Base-by-base conservation (phyloP, 176 grass and related monocot species). In the Phyllostachys edulis region DNA sequence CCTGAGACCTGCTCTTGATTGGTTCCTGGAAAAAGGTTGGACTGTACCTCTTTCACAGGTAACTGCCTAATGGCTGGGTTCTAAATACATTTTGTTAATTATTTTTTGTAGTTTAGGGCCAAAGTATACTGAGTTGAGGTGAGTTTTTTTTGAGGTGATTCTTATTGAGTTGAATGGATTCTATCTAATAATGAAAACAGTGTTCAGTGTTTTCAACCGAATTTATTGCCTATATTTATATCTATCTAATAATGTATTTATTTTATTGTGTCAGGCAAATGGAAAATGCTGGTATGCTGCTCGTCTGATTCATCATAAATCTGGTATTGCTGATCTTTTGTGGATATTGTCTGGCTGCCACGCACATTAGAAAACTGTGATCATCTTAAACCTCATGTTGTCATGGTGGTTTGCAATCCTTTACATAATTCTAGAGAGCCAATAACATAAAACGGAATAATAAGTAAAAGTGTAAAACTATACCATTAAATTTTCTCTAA, bases 1-100 rank as follows among this genome's bases (percentile, higher is more conserved):
- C 20, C 29, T 90, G 59, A 90, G 88, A 73, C 88, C 88, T 56
- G 76, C 79, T 13, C 88, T 90, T 78, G 73, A 90, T 49, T 90
- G 88, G 84, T 86, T 47, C 75, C 80, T 90, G 42, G 7, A 7
- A 73, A 46, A 60, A 67, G 88, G 73, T 72, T 90, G 88, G 88
- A 86, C 27, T 36, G 79, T 86, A 82, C 88, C 79, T 83, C 73
- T 82, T 79, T 86, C 88, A 61, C 11, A 49, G 60, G 88, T 90
- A 87, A 40, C 5, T 61, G 29, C 73, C 50, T 76, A 55, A 65
- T 81, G 51, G 12, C 47, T 62, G 21, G 17, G 14, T 18, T 80
- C 44, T 42, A 14, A 89, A 77, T 85, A 70, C 23, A 34, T 63
- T 80, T 63, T 18, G 60, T 67, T 84, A n/a, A 78, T 17, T 39